phyloP scores from a whole-genome alignment of 108 stramenopile genomes.

The Mayamaea pseudoterrestris region DNA sequence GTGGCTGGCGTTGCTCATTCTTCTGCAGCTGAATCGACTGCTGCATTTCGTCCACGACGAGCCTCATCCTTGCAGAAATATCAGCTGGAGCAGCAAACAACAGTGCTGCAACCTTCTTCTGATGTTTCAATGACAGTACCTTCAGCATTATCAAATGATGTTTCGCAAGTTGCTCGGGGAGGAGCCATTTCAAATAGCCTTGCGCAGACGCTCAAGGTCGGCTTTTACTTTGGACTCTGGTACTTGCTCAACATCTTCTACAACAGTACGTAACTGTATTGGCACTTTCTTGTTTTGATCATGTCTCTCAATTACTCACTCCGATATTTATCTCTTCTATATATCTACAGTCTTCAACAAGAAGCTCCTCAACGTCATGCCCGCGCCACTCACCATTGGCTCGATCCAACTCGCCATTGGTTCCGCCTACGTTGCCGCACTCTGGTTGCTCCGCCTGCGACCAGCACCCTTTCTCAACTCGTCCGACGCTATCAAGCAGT shows the following conservation, averaged over 20 bases:
- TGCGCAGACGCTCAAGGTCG: slow-evolving; percentile 69
- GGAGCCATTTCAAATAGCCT: too few species aligned
- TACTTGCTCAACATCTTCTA: slow-evolving; percentile 93
- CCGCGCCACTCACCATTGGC: slow-evolving; percentile 82
- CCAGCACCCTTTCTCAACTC: slow-evolving; percentile 43
- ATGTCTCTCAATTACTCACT: not conserved
- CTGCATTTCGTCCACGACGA: too few species aligned
- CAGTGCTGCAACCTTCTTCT: too few species aligned
- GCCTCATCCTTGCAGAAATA: too few species aligned
- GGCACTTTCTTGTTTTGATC: not conserved
- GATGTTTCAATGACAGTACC: too few species aligned
- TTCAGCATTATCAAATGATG: too few species aligned
- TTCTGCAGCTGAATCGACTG: too few species aligned
- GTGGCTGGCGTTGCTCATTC: too few species aligned
- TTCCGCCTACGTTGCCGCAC: slow-evolving; percentile 49
- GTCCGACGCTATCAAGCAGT: slow-evolving; percentile 25
- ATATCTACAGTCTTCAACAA: slow-evolving; percentile 76
- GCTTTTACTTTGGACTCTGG: slow-evolving; percentile 87
- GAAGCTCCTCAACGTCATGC: slow-evolving; percentile 81
- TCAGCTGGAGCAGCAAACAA: too few species aligned
- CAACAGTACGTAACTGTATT: slow-evolving; percentile 70
- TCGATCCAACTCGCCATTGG: slow-evolving; percentile 85
- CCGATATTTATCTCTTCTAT: not conserved
- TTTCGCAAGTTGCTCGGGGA: too few species aligned
- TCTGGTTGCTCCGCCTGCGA: slow-evolving; percentile 68